Evolutionary conservation across 805 yeast species (phyloP).

Genomic region (Starmerella geochares): DNA sequence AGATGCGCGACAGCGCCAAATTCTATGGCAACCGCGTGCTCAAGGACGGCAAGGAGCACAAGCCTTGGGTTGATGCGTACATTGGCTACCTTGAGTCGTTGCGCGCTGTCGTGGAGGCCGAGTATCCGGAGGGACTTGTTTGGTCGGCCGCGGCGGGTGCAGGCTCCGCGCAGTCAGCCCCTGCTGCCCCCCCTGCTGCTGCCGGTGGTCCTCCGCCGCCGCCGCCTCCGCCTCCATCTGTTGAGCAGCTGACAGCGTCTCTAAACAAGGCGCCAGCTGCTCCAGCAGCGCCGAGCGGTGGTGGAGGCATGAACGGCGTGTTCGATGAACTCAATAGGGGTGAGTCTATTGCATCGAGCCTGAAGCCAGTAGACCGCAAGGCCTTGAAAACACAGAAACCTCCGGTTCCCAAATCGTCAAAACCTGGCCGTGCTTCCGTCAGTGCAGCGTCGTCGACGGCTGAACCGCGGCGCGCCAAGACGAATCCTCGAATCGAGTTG

Average conservation of each 20-base stretch:
- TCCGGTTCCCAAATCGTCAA: slow-evolving; percentile 46
- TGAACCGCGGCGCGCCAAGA: slow-evolving; percentile 36
- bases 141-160: slow-evolving; percentile 42
- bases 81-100: slow-evolving; percentile 57
- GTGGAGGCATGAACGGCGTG: slow-evolving; percentile 70
- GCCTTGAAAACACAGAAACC: slow-evolving; percentile 73
- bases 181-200: slow-evolving; percentile 33
- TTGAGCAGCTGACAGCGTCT: slow-evolving; percentile 42
- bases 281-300: slow-evolving; percentile 14
- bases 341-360: slow-evolving; percentile 66
- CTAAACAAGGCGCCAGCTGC: slow-evolving; percentile 27
- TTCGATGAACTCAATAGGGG: slow-evolving; percentile 88
- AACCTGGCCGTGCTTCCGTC: slow-evolving; percentile 36
- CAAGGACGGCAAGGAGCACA: slow-evolving; percentile 74
- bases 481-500: slow-evolving; percentile 54
- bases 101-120: slow-evolving; percentile 61
- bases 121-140: slow-evolving; percentile 72
- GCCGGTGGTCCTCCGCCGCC: slow-evolving; percentile 52
- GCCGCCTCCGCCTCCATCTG: slow-evolving; percentile 82
- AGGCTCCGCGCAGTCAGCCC: slow-evolving; percentile 14
- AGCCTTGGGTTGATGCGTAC: slow-evolving; percentile 71
- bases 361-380: slow-evolving; percentile 90
- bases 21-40: slow-evolving; percentile 89
- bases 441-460: slow-evolving; percentile 18
- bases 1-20: slow-evolving; percentile 81